Base-by-base conservation (phyloP, 192 early-diverging fungal species). In the Globomyces pollinis-pini region DNA sequence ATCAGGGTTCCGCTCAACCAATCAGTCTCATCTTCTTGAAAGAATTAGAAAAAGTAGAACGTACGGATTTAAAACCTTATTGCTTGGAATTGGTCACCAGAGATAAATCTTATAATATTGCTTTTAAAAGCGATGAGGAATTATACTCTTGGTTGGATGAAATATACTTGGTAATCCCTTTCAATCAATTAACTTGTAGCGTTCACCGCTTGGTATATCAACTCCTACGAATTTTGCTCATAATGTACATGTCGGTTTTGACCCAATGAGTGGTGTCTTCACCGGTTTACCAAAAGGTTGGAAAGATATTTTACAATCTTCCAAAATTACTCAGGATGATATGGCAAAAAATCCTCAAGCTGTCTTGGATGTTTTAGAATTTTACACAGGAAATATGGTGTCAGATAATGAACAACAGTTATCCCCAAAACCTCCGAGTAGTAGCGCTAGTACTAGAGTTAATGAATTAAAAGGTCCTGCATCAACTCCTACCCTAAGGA, bases 331-430 rank as follows among this genome's bases (percentile, higher is more conserved):
- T 18, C 85, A 94, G 63, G 93, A 99, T 63, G 96, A 99, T 82
- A 93, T 92, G 65, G 85, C 91, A 35, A 93, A 91, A 70, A 92
- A 99, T 60, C 96, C 96, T 28, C 94, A 98, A 72, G 94, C 94
- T 18, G 96, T 99, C 31, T 68, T 98, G 16, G 94, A 97, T 64
- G 94, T 94, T 28, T 77, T 99, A 26, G 94, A 96, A 68, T 99
- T 99, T 60, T 99, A 98, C 78, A 93, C 94, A 21, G 94, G 93
- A 56, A 71, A 81, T 61, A 52, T 81, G 66, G 60, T 50, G 34
- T 43, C 58, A 57, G 63, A 77, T 65, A 84, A 15, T 12, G n/a
- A 51, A 61, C 43, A 36, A 55, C 4, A 66, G 45, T 54, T 61
- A 61, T 18, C 28, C 18, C 21, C 53, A 45, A 2, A n/a, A 20